A percentile compares a stretch with the other conserved stretches of the same genome.
Evolutionary conservation across 768 basidiomycete genomes (phyloP).

Genomic region (Macrocybe gigantea): DNA sequence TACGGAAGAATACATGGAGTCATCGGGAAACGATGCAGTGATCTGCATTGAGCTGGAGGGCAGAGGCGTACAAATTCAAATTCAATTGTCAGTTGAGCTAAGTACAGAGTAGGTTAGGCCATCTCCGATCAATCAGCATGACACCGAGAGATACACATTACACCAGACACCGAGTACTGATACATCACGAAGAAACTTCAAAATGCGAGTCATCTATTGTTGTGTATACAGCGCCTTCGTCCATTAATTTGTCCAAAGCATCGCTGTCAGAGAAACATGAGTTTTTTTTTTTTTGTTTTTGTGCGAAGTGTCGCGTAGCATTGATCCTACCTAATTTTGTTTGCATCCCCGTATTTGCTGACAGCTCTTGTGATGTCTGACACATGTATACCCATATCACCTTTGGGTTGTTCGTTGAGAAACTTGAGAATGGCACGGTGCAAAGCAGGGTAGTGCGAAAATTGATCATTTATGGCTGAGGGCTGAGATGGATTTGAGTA

Average conservation of each 20-base stretch:
- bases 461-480: constrained; percentile 33
- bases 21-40: too few species aligned
- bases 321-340: constrained; percentile 53
- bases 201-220: constrained; percentile 83
- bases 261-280: constrained; percentile 31
- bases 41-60: too few species aligned
- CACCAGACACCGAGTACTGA: background rate
- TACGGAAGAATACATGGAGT: too few species aligned
- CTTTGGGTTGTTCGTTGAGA: constrained; percentile 42
- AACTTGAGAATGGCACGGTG: constrained; percentile 64
- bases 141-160: too few species aligned
- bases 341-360: constrained; percentile 40
- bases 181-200: constrained; percentile 37
- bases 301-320: background rate
- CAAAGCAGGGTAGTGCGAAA: constrained; percentile 48
- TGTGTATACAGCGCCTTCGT: constrained; percentile 73
- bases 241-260: constrained; percentile 73
- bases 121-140: too few species aligned
- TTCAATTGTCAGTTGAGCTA: too few species aligned
- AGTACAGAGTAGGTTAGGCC: too few species aligned
- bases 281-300: too few species aligned
- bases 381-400: constrained; percentile 70
- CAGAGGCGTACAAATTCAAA: too few species aligned
- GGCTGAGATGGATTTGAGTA: constrained; percentile 34
- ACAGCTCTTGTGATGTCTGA: constrained; percentile 64